Conservation (phyloP, 805 yeast genomes). For the Brettanomyces nanus region DNA sequence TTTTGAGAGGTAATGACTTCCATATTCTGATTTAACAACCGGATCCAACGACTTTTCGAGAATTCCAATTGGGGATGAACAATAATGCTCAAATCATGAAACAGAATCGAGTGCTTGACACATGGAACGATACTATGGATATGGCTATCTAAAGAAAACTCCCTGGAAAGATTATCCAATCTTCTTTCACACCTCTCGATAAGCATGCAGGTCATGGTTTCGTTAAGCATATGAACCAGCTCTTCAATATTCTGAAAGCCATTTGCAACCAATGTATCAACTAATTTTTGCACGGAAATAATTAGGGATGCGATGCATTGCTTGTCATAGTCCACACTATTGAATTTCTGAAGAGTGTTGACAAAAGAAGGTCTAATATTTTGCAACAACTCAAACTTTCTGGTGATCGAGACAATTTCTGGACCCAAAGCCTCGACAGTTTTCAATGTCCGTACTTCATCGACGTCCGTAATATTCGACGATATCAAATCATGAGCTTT, state of each 20-base stretch:
- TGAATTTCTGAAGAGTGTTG: not conserved
- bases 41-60: conserved; percentile 27
- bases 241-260: conserved; percentile 27
- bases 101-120: conserved; percentile 19
- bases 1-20: conserved; percentile 20
- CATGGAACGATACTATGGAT: conserved; percentile 17
- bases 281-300: conserved; percentile 26
- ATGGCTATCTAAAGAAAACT: conserved; percentile 3
- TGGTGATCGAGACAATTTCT: conserved; percentile 23
- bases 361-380: conserved; percentile 11
- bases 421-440: conserved; percentile 22
- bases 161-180: conserved; percentile 3
- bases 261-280: conserved; percentile 29
- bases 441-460: conserved; percentile 24
- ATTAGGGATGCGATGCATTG: not conserved
- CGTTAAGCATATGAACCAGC: conserved; percentile 29
- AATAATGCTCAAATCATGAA: conserved; percentile 29
- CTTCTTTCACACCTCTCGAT: conserved; percentile 19
- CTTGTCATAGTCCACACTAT: not conserved
- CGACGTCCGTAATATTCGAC: conserved; percentile 15
- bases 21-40: conserved; percentile 18
- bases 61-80: conserved; percentile 33
- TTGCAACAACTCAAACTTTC: conserved; percentile 25
- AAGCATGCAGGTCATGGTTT: conserved; percentile 22
- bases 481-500: conserved; percentile 40